Evolutionary conservation across 2,329 filamentous ascomycete species (phyloP), one percentile per base, ranked within the genome.

Genomic region (Phialocephala subalpina): DNA sequence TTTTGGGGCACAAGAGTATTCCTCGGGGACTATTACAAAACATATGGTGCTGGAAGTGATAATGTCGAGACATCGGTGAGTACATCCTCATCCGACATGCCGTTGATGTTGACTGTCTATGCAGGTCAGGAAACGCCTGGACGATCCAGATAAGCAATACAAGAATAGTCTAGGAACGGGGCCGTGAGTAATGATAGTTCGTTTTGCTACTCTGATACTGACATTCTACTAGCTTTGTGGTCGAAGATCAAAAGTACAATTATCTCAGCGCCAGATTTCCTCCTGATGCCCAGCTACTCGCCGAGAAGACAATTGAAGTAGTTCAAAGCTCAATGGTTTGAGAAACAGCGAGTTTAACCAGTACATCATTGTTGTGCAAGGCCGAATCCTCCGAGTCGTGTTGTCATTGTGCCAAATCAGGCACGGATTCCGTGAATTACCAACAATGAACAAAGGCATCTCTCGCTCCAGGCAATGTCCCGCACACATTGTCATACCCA

Each of bases 21-120:
- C 49, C 72, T 86, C 14, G 84, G 84, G 2, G 84, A 86, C 63
- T 86, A 86, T 68, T 86, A 86, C 73, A 86, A 86, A 79, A 86
- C 84, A 2, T 86, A 84, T 63, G 84, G 84, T 0, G 80, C 80
- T 2, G 80, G 82, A 0, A 84, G 81, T 65, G 82, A 83, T 38
- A 78, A 82, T 65, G 82, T 84, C 3, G 82, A 86, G 69, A 75
- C 78, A 6, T 78, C 79, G 49, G 83, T 84, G 70, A 73, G 80
- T 73, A n/a, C 14, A 29, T 53, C 22, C 14, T 53, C 29, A 25
- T 27, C 20, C 16, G 18, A 3, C 22, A 29, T 38, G 8, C 22
- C 38, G 20, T 56, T 7, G 14, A 12, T 14, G 5, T 45, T 45
- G 22, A 33, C 29, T 33, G 33, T 14, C n/a, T 22, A 16, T 1